Percentiles rank a stretch among this genome's conserved stretches.
Evolutionary conservation across 257 asterid genomes (phyloP).

Genomic region (Nicotiana tomentosiformis): DNA sequence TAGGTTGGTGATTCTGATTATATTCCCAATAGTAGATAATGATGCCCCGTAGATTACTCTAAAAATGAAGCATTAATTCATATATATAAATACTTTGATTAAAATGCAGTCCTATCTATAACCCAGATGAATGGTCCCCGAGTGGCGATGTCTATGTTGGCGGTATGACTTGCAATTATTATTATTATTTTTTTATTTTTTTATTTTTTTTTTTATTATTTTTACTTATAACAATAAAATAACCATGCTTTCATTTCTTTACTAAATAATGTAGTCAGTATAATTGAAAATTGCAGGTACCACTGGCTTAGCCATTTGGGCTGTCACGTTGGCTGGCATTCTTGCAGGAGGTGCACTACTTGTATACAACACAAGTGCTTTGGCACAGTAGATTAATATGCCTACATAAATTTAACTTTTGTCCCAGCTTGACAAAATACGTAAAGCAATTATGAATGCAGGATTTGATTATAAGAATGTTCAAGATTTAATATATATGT

Average conservation of each 20-base stretch:
- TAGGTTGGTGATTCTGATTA: constrained; percentile 41
- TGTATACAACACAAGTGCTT: constrained; percentile 93
- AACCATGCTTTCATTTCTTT: not conserved
- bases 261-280: not conserved
- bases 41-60: not conserved
- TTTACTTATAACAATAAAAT: too few species aligned
- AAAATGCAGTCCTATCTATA: constrained; percentile 69
- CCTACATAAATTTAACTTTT: not conserved
- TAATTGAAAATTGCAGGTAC: constrained; percentile 33
- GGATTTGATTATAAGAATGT: too few species aligned
- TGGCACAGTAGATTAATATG: constrained; percentile 46
- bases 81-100: not conserved
- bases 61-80: not conserved
- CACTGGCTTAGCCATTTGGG: constrained; percentile 91
- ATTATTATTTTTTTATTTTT: not conserved
- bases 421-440: not conserved
- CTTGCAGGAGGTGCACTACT: constrained; percentile 95
- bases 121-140: constrained; percentile 72
- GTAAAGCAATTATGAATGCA: too few species aligned
- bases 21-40: not conserved
- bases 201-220: too few species aligned
- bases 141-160: constrained; percentile 80
- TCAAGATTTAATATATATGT: too few species aligned
- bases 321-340: constrained; percentile 56
- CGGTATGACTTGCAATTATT: constrained; percentile 30